phyloP scores from a whole-genome alignment of 352 stramenopile genomes.

The Albugo candida region DNA sequence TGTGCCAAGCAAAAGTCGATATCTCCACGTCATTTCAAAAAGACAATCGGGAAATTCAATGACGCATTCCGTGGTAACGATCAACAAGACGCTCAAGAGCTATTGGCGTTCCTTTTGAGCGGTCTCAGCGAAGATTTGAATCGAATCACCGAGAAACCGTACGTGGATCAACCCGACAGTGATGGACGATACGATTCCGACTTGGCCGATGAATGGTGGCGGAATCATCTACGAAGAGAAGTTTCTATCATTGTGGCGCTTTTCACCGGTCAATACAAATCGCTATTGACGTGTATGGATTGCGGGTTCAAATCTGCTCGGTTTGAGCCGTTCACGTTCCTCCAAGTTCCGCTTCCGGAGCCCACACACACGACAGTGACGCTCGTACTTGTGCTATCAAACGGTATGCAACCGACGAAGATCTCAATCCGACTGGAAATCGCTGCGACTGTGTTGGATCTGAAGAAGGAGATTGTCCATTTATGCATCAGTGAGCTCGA shows the following conservation, averaged over 20 bases:
- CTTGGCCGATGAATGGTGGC: slow-evolving; percentile 98
- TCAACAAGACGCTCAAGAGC: slow-evolving; percentile 96
- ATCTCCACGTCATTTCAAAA: slow-evolving; percentile 86
- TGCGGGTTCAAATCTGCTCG: slow-evolving; percentile 89
- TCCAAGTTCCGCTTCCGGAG: slow-evolving; percentile 75
- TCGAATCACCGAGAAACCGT: slow-evolving; percentile 89
- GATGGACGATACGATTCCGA: slow-evolving; percentile 94
- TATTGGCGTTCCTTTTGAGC: slow-evolving; percentile 91
- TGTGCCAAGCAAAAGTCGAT: slow-evolving; percentile 86
- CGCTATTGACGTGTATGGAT: slow-evolving; percentile 86
- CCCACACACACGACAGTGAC: slow-evolving; percentile 70
- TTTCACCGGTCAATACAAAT: slow-evolving; percentile 99
- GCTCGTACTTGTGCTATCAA: slow-evolving; percentile 53
- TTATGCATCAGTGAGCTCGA: slow-evolving; percentile 59
- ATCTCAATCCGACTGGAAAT: slow-evolving; percentile 65
- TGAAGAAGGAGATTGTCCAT: slow-evolving; percentile 72
- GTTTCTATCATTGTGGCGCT: slow-evolving; percentile 98
- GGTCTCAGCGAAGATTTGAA: slow-evolving; percentile 98
- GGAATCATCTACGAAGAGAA: slow-evolving; percentile 93
- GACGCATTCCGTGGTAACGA: slow-evolving; percentile 92
- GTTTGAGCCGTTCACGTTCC: slow-evolving; percentile 87
- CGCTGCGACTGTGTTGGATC: slow-evolving; percentile 66
- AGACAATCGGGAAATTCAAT: slow-evolving; percentile 87
- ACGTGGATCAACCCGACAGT: slow-evolving; percentile 94
- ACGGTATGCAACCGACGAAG: slow-evolving; percentile 51